phyloP scores from a whole-genome alignment of 129 eudicot species.

The Tanacetum coccineum region DNA sequence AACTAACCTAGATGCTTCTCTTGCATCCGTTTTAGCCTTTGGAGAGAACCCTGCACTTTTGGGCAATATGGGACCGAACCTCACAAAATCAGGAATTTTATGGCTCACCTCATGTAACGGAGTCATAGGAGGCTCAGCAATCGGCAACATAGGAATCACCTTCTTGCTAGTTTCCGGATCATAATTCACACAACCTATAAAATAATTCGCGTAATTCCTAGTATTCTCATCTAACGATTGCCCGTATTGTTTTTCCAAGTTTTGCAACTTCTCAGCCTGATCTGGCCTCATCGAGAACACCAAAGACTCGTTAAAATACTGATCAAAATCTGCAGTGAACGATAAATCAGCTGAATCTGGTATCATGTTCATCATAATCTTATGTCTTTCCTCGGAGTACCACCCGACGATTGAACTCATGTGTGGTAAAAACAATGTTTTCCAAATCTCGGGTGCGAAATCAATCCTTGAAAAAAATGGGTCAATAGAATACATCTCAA shows the following conservation, averaged over 20 bases:
- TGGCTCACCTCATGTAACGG: slow-evolving; percentile 76
- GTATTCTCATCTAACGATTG: slow-evolving; percentile 75
- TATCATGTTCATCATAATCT: slow-evolving; percentile 71
- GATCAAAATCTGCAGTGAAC: slow-evolving; percentile 70
- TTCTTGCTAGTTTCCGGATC: slow-evolving; percentile 47
- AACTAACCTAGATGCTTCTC: slow-evolving; percentile 55
- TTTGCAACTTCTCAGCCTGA: slow-evolving; percentile 70
- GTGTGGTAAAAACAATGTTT: slow-evolving; percentile 62
- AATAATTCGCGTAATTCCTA: slow-evolving; percentile 62
- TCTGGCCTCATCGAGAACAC: slow-evolving; percentile 74
- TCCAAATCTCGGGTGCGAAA: slow-evolving; percentile 88
- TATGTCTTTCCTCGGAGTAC: slow-evolving; percentile 72
- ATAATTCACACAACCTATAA: slow-evolving; percentile 57
- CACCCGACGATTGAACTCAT: slow-evolving; percentile 77
- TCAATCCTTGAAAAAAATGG: slow-evolving; percentile 78
- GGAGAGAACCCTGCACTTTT: slow-evolving; percentile 79
- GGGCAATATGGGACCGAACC: slow-evolving; percentile 79
- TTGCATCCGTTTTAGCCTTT: slow-evolving; percentile 39
- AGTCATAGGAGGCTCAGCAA: slow-evolving; percentile 82
- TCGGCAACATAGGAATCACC: slow-evolving; percentile 68
- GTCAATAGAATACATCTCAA: slow-evolving; percentile 72
- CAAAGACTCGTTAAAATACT: slow-evolving; percentile 62
- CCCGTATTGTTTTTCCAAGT: slow-evolving; percentile 63
- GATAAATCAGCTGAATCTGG: slow-evolving; percentile 73
- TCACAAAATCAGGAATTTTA: slow-evolving; percentile 66